These are phyloP conservation scores for Colletotrichum abscissum DNA, from an alignment of 2,329 filamentous ascomycete species.

Conservation along the genomic window DNA sequence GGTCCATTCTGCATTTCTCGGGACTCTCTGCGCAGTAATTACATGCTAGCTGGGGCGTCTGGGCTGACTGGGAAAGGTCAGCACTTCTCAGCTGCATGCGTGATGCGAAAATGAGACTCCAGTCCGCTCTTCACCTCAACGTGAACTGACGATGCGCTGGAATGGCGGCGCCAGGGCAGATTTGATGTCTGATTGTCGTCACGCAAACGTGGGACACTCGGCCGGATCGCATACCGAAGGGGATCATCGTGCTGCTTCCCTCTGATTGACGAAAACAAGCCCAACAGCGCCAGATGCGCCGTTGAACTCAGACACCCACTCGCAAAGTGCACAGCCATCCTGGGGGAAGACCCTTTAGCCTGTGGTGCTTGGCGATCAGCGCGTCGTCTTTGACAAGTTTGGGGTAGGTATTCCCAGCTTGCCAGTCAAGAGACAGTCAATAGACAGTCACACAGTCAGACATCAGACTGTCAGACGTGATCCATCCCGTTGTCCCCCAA, in stretches of 20 bases:
- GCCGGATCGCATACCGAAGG: background rate
- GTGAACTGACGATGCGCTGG: background rate
- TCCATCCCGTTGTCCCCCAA: constrained; percentile 1
- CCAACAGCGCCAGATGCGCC: background rate
- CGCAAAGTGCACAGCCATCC: constrained; percentile 16
- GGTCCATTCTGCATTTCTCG: background rate
- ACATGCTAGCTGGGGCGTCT: background rate
- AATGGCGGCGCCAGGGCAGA: background rate
- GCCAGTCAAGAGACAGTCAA: background rate
- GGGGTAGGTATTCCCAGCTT: background rate
- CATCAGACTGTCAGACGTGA: background rate
- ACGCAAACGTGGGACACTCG: background rate
- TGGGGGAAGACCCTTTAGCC: background rate
- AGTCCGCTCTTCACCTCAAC: background rate
- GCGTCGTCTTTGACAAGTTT: background rate
- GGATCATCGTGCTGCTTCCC: background rate
- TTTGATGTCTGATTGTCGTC: background rate
- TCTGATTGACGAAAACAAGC: background rate
- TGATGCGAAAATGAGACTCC: background rate
- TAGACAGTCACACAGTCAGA: background rate
- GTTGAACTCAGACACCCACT: background rate
- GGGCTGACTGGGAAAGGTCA: background rate
- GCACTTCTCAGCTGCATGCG: background rate
- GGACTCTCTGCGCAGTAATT: background rate
- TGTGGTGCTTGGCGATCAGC: background rate